Evolutionary conservation across 192 early-diverging fungal genomes (phyloP), one percentile per base, ranked within the genome.

Genomic region (Coemansia sp.): DNA sequence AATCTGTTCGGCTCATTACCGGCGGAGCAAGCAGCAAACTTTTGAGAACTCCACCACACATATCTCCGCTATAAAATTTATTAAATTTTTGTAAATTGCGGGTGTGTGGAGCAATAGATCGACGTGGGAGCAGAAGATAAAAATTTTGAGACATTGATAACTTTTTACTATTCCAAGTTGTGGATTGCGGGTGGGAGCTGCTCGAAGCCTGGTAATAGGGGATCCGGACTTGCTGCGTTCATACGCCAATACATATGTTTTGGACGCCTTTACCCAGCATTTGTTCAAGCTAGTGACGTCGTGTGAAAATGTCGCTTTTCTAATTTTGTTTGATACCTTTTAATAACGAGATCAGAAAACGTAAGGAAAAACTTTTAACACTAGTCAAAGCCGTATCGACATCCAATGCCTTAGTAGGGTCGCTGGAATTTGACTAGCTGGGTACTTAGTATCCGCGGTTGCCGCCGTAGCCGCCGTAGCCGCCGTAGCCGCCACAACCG

Each of bases 391-490:
- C 9, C 10, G 39, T 41, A 14, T 12, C 39, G 14, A 3, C 2
- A 41, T 9, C 39, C 39, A 41, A 6, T 41, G 14, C 4, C 39
- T 12, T 6, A 41, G 14, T 12, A 41, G 39, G 14, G 39, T 3
- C 14, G 39, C 10, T 12, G 14, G 8, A 41, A 41, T 41, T 41
- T 41, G 39, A 14, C 14, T 14, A 41, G 14, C 14, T 41, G 39
- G 39, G 14, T 41, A 41, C 14, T 41, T 41, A 12, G 8, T 41
- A 41, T 41, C 26, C 26, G 31, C 38, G 31, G 37, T 58, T 38
- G 3, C 68, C 67, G 27, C 73, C 62, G 23, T 29, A 72, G 26
- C 72, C 65, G 41, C 72, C 72, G 27, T 49, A 54, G 9, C 52
- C 52, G 9, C 52, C 52, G 9, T 6, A 27, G 6, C 25, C 25